A percentile compares a stretch with the other conserved stretches of the same genome.
phyloP scores from a whole-genome alignment of 2,329 filamentous ascomycete genomes.

The Colletotrichum godetiae region DNA sequence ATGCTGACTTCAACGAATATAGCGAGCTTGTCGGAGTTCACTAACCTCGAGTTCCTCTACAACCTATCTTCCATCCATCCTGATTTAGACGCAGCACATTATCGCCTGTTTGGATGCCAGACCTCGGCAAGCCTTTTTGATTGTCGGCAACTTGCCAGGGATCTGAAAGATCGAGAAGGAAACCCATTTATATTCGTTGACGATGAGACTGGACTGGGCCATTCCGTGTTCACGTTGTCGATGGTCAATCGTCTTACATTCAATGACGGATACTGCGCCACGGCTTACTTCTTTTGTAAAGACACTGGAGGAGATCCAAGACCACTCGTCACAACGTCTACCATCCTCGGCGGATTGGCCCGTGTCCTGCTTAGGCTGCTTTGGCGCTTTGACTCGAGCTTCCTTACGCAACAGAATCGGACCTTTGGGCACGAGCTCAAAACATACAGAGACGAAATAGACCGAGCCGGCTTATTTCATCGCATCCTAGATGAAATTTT shows the following conservation, averaged over 20 bases:
- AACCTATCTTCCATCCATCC: no score
- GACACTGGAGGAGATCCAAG: not conserved
- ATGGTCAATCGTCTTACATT: not conserved
- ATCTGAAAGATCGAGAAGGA: not conserved
- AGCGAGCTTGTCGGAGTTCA: rapidly evolving
- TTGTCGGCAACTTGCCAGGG: no score
- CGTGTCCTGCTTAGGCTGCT: not conserved
- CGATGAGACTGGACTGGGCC: not conserved
- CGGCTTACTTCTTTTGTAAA: not conserved
- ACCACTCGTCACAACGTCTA: not conserved
- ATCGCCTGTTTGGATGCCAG: no score
- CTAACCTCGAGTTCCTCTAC: no score
- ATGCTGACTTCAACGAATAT: no score
- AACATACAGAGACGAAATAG: not conserved
- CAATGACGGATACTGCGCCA: rapidly evolving
- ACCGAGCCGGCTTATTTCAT: not conserved
- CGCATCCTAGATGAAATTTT: not conserved
- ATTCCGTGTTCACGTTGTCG: not conserved
- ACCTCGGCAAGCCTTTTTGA: no score
- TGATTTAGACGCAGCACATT: no score
- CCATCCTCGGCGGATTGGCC: not conserved
- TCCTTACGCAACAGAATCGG: not conserved
- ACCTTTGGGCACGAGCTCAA: not conserved
- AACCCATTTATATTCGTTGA: not conserved
- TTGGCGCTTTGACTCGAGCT: not conserved